These are phyloP conservation scores for Vitis cinerea DNA, from an alignment of 164 flowering plant species.

Conservation along the genomic window DNA sequence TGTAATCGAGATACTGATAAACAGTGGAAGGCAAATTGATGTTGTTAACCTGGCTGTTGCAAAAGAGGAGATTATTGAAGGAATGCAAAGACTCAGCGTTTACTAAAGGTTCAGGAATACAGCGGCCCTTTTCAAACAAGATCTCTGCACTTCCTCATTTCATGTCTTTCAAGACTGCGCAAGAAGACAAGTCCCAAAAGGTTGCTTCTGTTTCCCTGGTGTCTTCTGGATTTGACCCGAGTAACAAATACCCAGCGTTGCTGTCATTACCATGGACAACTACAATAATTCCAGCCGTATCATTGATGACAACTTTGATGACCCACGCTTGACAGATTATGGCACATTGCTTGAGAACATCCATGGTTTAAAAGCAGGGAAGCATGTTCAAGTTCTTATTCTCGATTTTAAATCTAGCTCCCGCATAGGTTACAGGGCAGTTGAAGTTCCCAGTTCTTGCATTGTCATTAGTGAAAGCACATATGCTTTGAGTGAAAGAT, in stretches of 20 bases:
- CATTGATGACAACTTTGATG: constrained; percentile 93
- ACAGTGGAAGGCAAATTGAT: no score
- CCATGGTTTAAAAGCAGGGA: constrained; percentile 77
- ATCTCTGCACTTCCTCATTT: constrained; percentile 46
- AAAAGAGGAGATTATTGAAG: no score
- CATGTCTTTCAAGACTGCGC: constrained; percentile 38
- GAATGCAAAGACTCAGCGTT: constrained; percentile 17
- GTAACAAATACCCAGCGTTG: constrained; percentile 80
- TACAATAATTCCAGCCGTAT: constrained; percentile 88
- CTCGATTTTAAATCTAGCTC: constrained; percentile 94
- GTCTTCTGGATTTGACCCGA: constrained; percentile 32
- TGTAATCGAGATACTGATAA: no score
- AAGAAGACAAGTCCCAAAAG: constrained; percentile 46
- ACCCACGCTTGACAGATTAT: constrained; percentile 94
- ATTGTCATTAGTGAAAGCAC: constrained; percentile 92
- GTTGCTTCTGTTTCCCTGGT: constrained; percentile 26
- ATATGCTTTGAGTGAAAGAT: constrained; percentile 87
- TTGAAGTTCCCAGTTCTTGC: constrained; percentile 85
- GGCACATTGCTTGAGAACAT: constrained; percentile 84
- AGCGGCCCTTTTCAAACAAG: constrained; percentile 56
- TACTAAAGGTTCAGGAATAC: constrained; percentile 33
- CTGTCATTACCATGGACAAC: constrained; percentile 92
- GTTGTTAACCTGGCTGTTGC: no score
- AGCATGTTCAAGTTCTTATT: constrained; percentile 76
- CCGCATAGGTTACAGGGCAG: constrained; percentile 89